These are phyloP conservation scores for Exobasidium cylindrosporum DNA, from an alignment of 1,284 basidiomycete genomes.

Conservation along the genomic window DNA sequence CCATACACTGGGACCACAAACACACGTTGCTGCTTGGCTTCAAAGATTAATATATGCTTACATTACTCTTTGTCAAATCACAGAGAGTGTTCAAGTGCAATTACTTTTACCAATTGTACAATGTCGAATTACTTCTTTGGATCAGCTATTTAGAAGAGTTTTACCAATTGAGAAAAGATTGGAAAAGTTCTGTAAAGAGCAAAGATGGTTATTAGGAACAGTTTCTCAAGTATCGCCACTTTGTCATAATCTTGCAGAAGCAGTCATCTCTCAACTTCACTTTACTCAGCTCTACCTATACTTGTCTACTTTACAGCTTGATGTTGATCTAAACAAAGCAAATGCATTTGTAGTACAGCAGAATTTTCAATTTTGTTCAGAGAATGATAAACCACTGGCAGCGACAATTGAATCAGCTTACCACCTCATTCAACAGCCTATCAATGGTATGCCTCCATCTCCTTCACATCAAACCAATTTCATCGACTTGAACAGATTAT, in stretches of 20 bases:
- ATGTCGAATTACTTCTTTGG: background rate
- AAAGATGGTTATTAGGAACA: slow-evolving; percentile 7
- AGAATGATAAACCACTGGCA: slow-evolving; percentile 4
- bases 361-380: slow-evolving; percentile 4
- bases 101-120: background rate
- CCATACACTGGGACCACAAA: background rate
- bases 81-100: slow-evolving; percentile 3
- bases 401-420: slow-evolving; percentile 18
- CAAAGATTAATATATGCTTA: slow-evolving; percentile 8
- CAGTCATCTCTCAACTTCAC: slow-evolving; percentile 12
- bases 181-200: slow-evolving; percentile 9
- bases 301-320: slow-evolving; percentile 2
- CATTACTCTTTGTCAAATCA: slow-evolving; percentile 12
- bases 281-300: slow-evolving; percentile 15
- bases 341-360: background rate
- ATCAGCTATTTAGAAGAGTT: background rate
- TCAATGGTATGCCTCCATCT: background rate
- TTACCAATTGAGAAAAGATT: slow-evolving; percentile 3
- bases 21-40: background rate
- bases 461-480: background rate
- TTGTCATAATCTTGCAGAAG: slow-evolving; percentile 6
- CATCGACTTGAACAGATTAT: background rate
- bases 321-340: background rate
- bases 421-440: slow-evolving; percentile 12
- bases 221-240: background rate